A percentile compares a stretch with the other conserved stretches of the same genome.
phyloP scores from a whole-genome alignment of 1,284 basidiomycete species.

The Microbotryomycetes sp. region DNA sequence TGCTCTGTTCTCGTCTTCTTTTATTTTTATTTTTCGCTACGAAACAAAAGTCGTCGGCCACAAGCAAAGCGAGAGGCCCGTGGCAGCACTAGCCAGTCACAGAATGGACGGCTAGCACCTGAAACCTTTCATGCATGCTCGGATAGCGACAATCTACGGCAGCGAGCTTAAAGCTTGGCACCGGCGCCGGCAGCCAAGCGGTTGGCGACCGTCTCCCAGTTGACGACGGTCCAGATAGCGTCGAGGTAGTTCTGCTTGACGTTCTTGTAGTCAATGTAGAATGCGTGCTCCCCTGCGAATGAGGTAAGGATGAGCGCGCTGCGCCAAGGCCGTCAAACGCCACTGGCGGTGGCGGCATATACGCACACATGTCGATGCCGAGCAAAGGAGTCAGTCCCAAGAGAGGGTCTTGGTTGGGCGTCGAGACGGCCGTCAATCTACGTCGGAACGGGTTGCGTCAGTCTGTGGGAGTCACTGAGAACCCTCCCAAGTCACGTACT shows the following conservation, averaged over 20 bases:
- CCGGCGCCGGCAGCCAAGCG: constrained; percentile 46
- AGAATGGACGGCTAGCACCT: no score
- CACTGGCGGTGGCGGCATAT: neutral
- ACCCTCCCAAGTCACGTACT: constrained; percentile 39
- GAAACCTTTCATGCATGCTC: no score
- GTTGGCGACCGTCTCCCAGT: constrained; percentile 80
- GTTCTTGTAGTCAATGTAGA: constrained; percentile 80
- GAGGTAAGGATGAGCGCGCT: neutral
- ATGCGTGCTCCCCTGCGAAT: constrained; percentile 38
- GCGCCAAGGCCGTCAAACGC: no score
- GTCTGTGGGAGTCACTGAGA: neutral
- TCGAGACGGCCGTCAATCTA: constrained; percentile 49
- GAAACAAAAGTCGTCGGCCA: no score
- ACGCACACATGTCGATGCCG: constrained; percentile 81
- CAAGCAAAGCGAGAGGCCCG: no score
- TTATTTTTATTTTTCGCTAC: no score
- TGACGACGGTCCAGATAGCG: constrained; percentile 63
- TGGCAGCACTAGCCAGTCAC: no score
- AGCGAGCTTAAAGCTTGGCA: constrained; percentile 2
- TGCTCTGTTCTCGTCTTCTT: no score
- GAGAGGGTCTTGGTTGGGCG: constrained; percentile 93
- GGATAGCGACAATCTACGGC: no score
- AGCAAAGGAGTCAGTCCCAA: constrained; percentile 79
- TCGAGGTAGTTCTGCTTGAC: constrained; percentile 57
- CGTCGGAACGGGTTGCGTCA: neutral